These are phyloP conservation scores for Penicillium cataractarum DNA, from an alignment of 495 filamentous ascomycete species.

Conservation along the genomic window DNA sequence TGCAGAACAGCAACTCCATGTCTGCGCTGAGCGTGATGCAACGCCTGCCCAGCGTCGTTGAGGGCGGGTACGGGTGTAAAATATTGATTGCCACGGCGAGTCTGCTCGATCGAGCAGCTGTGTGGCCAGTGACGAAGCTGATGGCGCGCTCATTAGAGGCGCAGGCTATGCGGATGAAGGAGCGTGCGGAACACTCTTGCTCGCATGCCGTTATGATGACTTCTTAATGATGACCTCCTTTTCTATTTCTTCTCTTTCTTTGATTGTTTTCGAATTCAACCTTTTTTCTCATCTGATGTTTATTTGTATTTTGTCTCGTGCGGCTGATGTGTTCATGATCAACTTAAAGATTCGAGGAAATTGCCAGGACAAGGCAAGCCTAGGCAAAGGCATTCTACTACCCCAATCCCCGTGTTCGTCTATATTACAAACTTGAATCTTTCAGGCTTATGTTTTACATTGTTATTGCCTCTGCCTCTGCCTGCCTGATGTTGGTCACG, in stretches of 20 bases:
- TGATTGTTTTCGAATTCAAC: not conserved
- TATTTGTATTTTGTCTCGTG: slow-evolving; percentile 4
- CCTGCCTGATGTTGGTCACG: slow-evolving; percentile 9
- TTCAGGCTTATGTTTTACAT: not conserved
- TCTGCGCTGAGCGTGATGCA: slow-evolving; percentile 55
- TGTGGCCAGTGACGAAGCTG: slow-evolving; percentile 94
- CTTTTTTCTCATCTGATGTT: slow-evolving; percentile 2
- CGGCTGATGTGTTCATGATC: slow-evolving; percentile 22
- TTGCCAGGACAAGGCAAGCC: not conserved
- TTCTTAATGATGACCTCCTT: slow-evolving; percentile 32
- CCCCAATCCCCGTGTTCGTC: not conserved
- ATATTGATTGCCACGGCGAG: slow-evolving; percentile 84
- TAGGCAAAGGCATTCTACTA: not conserved
- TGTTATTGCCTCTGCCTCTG: slow-evolving; percentile 1
- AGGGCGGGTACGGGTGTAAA: slow-evolving; percentile 80
- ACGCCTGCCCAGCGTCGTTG: slow-evolving; percentile 60
- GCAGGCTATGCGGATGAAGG: slow-evolving; percentile 81
- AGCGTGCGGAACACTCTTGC: slow-evolving; percentile 62
- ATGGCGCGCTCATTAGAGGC: slow-evolving; percentile 86
- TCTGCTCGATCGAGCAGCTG: slow-evolving; percentile 85
- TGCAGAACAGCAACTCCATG: slow-evolving; percentile 46
- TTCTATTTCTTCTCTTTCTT: slow-evolving; percentile 2
- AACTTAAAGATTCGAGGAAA: slow-evolving; percentile 7
- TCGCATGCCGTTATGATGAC: slow-evolving; percentile 46
- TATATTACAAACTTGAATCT: not conserved